Percentiles rank a stretch among this genome's conserved stretches.
phyloP scores from a whole-genome alignment of 495 filamentous ascomycete genomes.

The Podospora fimiseda region DNA sequence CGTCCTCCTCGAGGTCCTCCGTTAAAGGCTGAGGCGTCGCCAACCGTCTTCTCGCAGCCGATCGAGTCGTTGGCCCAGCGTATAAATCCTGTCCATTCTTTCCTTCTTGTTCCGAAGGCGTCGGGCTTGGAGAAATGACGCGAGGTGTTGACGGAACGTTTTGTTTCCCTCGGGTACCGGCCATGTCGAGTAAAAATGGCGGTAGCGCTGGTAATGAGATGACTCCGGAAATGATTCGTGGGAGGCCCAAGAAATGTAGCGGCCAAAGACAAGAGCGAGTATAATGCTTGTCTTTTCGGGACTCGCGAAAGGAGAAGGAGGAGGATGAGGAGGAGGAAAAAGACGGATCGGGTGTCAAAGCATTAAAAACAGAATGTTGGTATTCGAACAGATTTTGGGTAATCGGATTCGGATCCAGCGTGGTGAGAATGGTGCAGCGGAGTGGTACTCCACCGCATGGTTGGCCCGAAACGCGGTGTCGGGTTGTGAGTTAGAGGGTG shows the following conservation, averaged over 20 bases:
- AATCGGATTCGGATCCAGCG: conserved; percentile 45
- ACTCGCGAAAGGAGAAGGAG: conserved; percentile 28
- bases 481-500: too few species aligned
- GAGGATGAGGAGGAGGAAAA: neutral
- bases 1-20: conserved; percentile 18
- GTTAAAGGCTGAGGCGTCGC: conserved; percentile 29
- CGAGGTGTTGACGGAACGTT: conserved; percentile 29
- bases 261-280: conserved; percentile 40
- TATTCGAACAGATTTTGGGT: conserved; percentile 19
- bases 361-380: conserved; percentile 14
- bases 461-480: conserved; percentile 13
- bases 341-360: neutral
- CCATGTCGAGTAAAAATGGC: conserved; percentile 38
- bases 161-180: conserved; percentile 18
- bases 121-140: conserved; percentile 64
- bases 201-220: conserved; percentile 43
- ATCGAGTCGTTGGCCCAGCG: conserved; percentile 57
- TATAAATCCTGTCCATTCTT: conserved; percentile 44
- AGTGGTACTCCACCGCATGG: conserved; percentile 36
- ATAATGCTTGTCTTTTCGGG: conserved; percentile 45
- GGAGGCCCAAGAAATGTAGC: conserved; percentile 36
- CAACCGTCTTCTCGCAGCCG: conserved; percentile 48
- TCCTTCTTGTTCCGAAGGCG: conserved; percentile 47
- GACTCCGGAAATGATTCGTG: conserved; percentile 47
- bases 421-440: conserved; percentile 28